Base-by-base conservation (phyloP, 1,139 yeast genomes). In the Nematodospora anomalae region DNA sequence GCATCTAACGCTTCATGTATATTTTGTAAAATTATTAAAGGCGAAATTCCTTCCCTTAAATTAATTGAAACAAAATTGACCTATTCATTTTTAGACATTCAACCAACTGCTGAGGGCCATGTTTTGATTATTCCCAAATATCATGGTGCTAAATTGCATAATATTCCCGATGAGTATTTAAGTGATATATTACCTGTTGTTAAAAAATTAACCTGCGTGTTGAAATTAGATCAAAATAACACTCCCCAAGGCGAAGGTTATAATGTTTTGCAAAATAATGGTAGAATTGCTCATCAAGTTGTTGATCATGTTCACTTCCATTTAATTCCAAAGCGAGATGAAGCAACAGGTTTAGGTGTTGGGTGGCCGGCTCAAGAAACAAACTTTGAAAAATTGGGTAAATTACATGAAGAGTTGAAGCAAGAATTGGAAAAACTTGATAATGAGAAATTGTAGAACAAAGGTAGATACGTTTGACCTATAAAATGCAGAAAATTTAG, bases 231-330 rank as follows among this genome's bases (percentile, higher is more conserved):
- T 45, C 65, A 70, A 68, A 66, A 68, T 49, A 46, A 66, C 43
- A 51, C 69, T n/a, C 56, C 69, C 7, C 83, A 83, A 4, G 84
- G 81, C 6, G 73, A 67, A 32, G 96, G 97, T 27, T 90, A 90
- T 74, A 90, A 90, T 58, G 61, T 90, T 20, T 71, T 90, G 47
- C 97, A 90, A 62, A 92, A 92, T 71, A 90, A 92, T 51, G 97
- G 97, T 26, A 64, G 85, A 52, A 81, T 89, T 55, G 97, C 97
- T 15, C 97, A 90, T 58, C 97, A 92, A 64, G 80, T 74, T 41
- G 97, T 92, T 43, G 95, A 85, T 53, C 98, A 92, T 60, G 97
- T 90, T 40, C 98, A 90, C 61, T 85, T 92, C 74, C 98, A 92
- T 58, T 77, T 92, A 62, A 92, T 92, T 54, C 98, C 98, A 30